Evolutionary conservation across 2,329 filamentous ascomycete genomes (phyloP).

Genomic region (Penicillium expansum): DNA sequence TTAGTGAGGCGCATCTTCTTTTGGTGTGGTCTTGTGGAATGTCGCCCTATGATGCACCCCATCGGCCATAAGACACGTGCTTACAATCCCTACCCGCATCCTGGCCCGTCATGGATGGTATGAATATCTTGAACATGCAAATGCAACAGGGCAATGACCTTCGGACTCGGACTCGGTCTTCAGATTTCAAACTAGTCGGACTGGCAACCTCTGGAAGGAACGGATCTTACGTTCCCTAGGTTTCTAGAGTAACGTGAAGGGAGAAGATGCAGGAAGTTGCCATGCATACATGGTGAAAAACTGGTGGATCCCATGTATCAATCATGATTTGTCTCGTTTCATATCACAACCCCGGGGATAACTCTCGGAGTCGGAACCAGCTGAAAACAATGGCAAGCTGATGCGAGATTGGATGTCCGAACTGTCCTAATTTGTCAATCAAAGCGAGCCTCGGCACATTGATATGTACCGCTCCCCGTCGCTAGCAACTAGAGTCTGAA

Average conservation of each 20-base stretch:
- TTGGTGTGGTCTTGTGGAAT: constrained; percentile 16
- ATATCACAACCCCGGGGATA: background rate
- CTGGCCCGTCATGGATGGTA: background rate
- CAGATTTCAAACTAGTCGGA: background rate
- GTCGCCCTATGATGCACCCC: constrained; percentile 13
- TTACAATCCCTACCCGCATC: background rate
- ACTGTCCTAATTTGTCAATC: background rate
- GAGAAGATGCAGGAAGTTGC: background rate
- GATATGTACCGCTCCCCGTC: constrained; percentile 11
- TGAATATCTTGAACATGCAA: background rate
- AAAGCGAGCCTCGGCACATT: constrained; percentile 3
- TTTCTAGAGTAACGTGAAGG: background rate
- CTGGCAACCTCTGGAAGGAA: background rate
- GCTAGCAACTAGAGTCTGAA: background rate
- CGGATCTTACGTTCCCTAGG: background rate
- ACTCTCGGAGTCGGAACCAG: constrained; percentile 14
- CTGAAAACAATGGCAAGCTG: constrained; percentile 6
- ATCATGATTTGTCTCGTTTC: constrained; percentile 13
- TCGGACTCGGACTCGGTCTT: constrained; percentile 20
- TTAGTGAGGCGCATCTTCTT: background rate
- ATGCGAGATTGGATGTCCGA: constrained; percentile 9
- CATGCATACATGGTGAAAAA: background rate
- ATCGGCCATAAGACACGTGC: background rate
- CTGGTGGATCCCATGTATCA: background rate
- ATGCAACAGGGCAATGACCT: background rate